Conservation (phyloP, 2,329 filamentous ascomycete species). For the Phyllosticta citribraziliensis region DNA sequence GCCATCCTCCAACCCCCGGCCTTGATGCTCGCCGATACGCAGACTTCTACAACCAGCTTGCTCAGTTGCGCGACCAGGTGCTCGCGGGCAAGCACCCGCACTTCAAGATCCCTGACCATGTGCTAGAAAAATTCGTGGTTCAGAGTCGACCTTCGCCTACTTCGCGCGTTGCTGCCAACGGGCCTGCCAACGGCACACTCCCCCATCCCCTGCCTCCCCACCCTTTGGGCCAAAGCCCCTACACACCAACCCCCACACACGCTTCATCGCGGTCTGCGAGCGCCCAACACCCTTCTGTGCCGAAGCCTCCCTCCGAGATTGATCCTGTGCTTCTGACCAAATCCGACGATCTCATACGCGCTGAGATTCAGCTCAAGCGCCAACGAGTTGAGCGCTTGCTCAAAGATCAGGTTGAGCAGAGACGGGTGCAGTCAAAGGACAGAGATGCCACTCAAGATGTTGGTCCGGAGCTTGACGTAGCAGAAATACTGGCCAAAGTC, state of each 20-base stretch:
- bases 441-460: constrained; percentile 41
- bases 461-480: constrained; percentile 32
- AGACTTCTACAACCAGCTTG: constrained; percentile 61
- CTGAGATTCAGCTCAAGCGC: constrained; percentile 70
- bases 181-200: constrained; percentile 1
- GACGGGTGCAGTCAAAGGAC: constrained; percentile 37
- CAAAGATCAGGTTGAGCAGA: constrained; percentile 66
- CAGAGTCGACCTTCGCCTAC: constrained; percentile 14
- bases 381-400: constrained; percentile 70
- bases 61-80: constrained; percentile 71
- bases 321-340: constrained; percentile 79
- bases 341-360: constrained; percentile 72
- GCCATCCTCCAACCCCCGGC: neutral
- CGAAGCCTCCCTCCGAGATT: constrained; percentile 52
- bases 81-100: constrained; percentile 64
- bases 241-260: constrained; percentile 15
- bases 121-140: constrained; percentile 33
- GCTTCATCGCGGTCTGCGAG: constrained; percentile 7
- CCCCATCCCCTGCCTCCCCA: constrained; percentile 1
- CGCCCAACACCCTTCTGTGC: neutral
- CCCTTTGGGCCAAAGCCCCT: constrained; percentile 2
- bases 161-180: constrained; percentile 11
- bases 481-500: constrained; percentile 44
- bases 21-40: constrained; percentile 33
- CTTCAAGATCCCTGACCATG: constrained; percentile 48